A percentile compares a stretch with the other conserved stretches of the same genome.
Conservation (phyloP, 768 basidiomycete species). For the Pulveroboletus ravenelii region DNA sequence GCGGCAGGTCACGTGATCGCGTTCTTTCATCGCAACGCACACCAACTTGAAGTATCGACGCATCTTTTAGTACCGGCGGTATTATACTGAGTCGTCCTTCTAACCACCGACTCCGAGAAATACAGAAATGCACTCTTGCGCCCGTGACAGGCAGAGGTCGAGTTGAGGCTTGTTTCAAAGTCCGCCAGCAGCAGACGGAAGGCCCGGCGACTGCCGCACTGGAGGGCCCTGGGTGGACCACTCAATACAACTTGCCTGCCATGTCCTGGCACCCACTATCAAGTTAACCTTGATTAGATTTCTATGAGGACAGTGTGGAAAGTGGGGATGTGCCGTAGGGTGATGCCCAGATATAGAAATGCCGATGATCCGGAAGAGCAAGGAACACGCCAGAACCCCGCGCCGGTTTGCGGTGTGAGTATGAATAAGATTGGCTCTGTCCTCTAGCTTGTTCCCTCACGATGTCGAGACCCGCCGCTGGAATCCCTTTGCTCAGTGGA, state of each 20-base stretch:
- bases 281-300: too few species aligned
- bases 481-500: constrained; percentile 70
- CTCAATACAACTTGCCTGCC: background rate
- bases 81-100: too few species aligned
- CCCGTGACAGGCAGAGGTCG: too few species aligned
- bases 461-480: constrained; percentile 29
- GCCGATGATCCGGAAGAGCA: constrained; percentile 10
- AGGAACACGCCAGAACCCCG: constrained; percentile 10
- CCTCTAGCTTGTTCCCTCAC: background rate
- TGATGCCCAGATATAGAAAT: background rate
- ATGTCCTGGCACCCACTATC: too few species aligned
- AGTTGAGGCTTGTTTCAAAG: background rate
- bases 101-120: too few species aligned
- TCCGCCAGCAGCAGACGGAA: background rate
- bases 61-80: too few species aligned
- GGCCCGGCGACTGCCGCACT: too few species aligned
- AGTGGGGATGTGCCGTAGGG: background rate
- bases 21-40: too few species aligned
- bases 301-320: too few species aligned
- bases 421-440: constrained; percentile 1
- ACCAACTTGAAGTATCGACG: too few species aligned
- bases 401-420: background rate
- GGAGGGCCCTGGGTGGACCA: too few species aligned
- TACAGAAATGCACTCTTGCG: too few species aligned
- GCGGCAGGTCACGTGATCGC: constrained; percentile 23